Conservation (phyloP, 1,284 basidiomycete genomes). For the Tylopilus sp. region DNA sequence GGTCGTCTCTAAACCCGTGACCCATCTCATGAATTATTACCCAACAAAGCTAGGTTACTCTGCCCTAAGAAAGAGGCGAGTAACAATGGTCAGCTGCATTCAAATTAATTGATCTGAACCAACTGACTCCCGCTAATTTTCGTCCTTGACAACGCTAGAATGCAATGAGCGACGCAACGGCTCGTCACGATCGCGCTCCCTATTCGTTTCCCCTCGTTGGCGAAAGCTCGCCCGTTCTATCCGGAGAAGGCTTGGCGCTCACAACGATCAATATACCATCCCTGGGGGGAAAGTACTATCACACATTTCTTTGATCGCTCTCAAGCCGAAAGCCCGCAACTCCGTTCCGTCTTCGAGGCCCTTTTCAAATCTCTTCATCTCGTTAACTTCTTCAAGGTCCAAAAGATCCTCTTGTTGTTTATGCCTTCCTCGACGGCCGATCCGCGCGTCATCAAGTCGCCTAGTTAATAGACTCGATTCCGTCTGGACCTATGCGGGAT, state of each 20-base stretch:
- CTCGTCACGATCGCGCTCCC: not conserved
- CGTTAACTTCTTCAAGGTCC: slow-evolving; percentile 7
- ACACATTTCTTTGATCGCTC: slow-evolving; percentile 22
- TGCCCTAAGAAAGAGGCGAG: not conserved
- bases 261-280: slow-evolving; percentile 15
- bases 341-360: slow-evolving; percentile 20
- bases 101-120: slow-evolving; percentile 1
- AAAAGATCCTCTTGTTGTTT: not conserved
- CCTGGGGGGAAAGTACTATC: slow-evolving; percentile 7
- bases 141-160: not conserved
- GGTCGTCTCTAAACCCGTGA: not conserved
- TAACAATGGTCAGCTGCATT: not conserved
- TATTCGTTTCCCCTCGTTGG: not conserved
- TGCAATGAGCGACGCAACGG: not conserved
- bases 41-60: not conserved
- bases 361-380: slow-evolving; percentile 5
- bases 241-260: not conserved
- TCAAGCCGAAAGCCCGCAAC: slow-evolving; percentile 2
- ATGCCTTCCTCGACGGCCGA: not conserved
- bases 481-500: slow-evolving; percentile 4
- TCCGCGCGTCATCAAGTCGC: not conserved
- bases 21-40: not conserved
- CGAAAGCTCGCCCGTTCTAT: slow-evolving; percentile 1
- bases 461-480: not conserved
- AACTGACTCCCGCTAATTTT: not conserved